phyloP scores from a whole-genome alignment of 306 rosid genomes.

The Styphnolobium japonicum region DNA sequence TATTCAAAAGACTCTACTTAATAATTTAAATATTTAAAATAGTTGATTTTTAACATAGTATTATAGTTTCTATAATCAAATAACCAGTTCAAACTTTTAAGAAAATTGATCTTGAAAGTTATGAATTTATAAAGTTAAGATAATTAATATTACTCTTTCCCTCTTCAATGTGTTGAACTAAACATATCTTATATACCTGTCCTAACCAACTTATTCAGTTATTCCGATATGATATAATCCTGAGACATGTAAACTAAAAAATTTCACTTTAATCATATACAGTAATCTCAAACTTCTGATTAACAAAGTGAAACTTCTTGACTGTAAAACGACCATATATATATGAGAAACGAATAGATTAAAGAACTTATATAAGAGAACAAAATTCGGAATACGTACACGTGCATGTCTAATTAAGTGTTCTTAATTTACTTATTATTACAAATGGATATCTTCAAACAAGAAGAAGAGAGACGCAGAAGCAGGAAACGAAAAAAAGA shows the following conservation, averaged over 20 bases:
- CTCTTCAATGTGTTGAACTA: too few species aligned
- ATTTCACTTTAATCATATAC: background rate
- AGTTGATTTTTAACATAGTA: too few species aligned
- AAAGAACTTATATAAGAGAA: background rate
- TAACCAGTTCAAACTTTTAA: too few species aligned
- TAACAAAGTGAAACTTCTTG: background rate
- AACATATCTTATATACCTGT: too few species aligned
- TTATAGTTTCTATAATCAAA: too few species aligned
- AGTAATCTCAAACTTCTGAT: background rate
- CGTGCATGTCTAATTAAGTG: background rate
- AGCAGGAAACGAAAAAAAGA: background rate
- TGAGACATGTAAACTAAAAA: background rate
- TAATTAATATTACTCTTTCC: background rate
- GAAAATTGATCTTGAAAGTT: too few species aligned
- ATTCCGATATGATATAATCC: too few species aligned
- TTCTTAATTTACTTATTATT: background rate
- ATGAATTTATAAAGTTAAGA: background rate
- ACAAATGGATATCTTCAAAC: slow-evolving; percentile 18
- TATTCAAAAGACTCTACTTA: too few species aligned
- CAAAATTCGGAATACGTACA: slow-evolving; percentile 19
- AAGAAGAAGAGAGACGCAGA: background rate
- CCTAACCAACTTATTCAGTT: too few species aligned
- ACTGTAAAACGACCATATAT: background rate
- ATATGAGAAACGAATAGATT: background rate
- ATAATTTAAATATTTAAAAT: too few species aligned